phyloP scores from a whole-genome alignment of 2,329 filamentous ascomycete species.

The Alternaria dauci region DNA sequence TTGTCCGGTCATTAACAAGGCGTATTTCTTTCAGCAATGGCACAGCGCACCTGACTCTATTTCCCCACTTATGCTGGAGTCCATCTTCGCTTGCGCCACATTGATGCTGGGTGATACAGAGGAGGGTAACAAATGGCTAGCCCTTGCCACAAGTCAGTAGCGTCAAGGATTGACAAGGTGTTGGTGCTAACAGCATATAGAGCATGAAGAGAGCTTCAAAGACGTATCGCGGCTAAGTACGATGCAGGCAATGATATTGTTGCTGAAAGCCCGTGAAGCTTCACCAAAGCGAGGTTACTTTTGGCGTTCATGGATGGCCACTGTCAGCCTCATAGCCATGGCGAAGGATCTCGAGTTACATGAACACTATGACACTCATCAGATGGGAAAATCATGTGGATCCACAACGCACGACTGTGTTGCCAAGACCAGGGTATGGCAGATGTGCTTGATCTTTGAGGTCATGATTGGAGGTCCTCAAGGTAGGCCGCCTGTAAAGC shows the following conservation, averaged over 20 bases:
- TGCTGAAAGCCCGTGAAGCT: conserved; percentile 91
- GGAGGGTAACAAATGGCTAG: conserved; percentile 91
- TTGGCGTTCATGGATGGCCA: conserved; percentile 95
- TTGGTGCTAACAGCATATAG: conserved; percentile 55
- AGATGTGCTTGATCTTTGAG: conserved; percentile 84
- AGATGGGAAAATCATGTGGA: conserved; percentile 74
- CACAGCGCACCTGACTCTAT: conserved; percentile 81
- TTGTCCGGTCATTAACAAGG: conserved; percentile 85
- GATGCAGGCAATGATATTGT: conserved; percentile 84
- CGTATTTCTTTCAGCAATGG: conserved; percentile 89
- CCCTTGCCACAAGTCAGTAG: conserved; percentile 81
- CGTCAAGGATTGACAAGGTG: not conserved
- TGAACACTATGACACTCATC: conserved; percentile 83
- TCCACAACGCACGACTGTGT: conserved; percentile 77
- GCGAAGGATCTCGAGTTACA: conserved; percentile 89
- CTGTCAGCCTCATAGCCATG: conserved; percentile 92
- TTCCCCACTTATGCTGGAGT: conserved; percentile 87
- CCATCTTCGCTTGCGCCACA: conserved; percentile 88
- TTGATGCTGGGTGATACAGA: conserved; percentile 83
- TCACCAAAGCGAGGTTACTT: conserved; percentile 93
- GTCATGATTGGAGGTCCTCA: conserved; percentile 93
- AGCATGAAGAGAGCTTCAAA: conserved; percentile 92
- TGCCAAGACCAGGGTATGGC: conserved; percentile 88
- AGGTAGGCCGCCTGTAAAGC: conserved; percentile 62
- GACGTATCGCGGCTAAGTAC: conserved; percentile 90